Conservation (phyloP, 345 rosid genomes). For the Gossypium sturtianum region DNA sequence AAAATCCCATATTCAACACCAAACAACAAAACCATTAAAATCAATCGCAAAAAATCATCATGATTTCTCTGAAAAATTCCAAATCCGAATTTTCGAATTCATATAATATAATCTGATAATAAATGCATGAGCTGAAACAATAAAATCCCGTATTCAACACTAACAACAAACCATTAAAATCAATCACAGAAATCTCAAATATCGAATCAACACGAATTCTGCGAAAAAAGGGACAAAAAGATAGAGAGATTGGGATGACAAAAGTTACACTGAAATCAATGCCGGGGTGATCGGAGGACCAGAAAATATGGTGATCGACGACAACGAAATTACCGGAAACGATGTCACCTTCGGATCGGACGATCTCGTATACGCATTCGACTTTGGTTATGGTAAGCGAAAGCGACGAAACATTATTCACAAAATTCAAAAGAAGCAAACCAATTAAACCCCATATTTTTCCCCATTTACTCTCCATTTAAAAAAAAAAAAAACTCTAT, state of each 20-base stretch:
- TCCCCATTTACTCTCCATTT: slow-evolving; percentile 30
- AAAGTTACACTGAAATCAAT: slow-evolving; percentile 67
- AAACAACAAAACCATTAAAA: no score
- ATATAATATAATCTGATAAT: no score
- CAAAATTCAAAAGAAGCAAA: slow-evolving; percentile 31
- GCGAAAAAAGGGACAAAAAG: background rate
- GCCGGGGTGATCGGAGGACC: slow-evolving; percentile 97
- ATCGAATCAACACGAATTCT: background rate
- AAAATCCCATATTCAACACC: background rate
- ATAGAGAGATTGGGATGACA: background rate
- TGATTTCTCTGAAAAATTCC: no score
- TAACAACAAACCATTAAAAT: background rate
- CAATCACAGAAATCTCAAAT: background rate
- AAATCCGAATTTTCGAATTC: no score
- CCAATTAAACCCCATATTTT: slow-evolving; percentile 27
- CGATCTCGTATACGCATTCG: slow-evolving; percentile 89
- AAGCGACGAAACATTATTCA: slow-evolving; percentile 49
- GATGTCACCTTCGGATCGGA: slow-evolving; percentile 79
- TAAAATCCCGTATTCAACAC: background rate
- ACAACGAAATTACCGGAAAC: slow-evolving; percentile 92
- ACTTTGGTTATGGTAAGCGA: slow-evolving; percentile 79
- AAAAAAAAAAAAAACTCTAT: no score
- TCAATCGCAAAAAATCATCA: no score
- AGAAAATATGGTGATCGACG: slow-evolving; percentile 90
- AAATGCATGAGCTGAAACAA: no score